Evolutionary conservation across 148 eudicot genomes (phyloP), one percentile per base, ranked within the genome.

Genomic region (Cornus kousa): DNA sequence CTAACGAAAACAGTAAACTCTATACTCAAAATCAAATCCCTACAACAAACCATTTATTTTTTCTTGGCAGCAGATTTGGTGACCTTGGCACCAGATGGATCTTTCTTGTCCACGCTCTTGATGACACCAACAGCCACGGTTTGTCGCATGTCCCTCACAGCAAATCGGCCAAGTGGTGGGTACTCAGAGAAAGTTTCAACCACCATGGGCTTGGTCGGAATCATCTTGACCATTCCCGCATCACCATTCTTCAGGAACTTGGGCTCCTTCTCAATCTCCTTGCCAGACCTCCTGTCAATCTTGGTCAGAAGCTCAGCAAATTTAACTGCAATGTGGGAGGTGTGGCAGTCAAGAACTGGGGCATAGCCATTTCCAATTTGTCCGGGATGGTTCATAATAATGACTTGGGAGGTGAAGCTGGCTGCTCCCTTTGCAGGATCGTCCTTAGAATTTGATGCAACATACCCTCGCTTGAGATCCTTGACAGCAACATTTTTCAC

Each of bases 401-500:
- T 82, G 5, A 82, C 84, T 67, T 82, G 84, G 50, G 84, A 72
- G n/a, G 80, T 77, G 68, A 82, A 82, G 74, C 67, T 82, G 77
- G 84, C 84, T 53, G 84, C 84, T 23, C 73, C 84, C 80, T 82
- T 82, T 60, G 84, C 84, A 55, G 84, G 84, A 31, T 82, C 84
- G 33, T 82, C 79, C 80, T 82, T 82, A 33, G 85, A 82, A 68
- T 82, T 78, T 17, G 85, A 82, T 2, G 85, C 85, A 22, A 82
- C 85, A 57, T 53, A 82, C 50, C 85, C 85, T 55, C 85, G 85
- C 78, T 82, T 82, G 53, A 82, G 85, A 82, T 82, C 85, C 81
- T 82, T 82, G 22, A 82, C 85, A 28, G 85, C 81, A 40, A 82
- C 85, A 37, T 82, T 82, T 77, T 82, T 82, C 66, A 82, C 85